These are phyloP conservation scores for Epichloe festucae DNA, from an alignment of 2,329 filamentous ascomycete species.

Conservation along the genomic window DNA sequence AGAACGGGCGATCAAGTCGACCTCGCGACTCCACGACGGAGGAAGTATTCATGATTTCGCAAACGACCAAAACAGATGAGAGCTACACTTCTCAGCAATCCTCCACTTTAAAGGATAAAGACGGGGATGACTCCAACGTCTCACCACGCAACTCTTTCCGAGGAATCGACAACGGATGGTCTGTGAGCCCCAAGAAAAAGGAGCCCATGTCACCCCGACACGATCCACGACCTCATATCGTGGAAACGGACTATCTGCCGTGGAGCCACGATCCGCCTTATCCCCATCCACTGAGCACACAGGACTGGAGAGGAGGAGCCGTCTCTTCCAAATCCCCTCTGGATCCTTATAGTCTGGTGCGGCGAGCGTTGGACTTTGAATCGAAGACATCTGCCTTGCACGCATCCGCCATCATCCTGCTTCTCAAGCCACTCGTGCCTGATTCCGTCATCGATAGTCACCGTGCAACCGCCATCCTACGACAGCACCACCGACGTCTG, in stretches of 20 bases:
- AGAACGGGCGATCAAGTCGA: constrained; percentile 3
- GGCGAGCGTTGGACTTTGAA: constrained; percentile 43
- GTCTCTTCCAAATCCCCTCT: constrained; percentile 25
- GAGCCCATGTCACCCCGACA: constrained; percentile 18
- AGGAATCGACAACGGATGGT: constrained; percentile 7
- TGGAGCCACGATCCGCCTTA: constrained; percentile 45
- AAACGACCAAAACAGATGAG: constrained; percentile 30
- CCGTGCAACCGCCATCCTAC: constrained; percentile 42
- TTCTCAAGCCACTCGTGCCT: constrained; percentile 45
- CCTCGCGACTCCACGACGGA: constrained; percentile 21
- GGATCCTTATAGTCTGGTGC: constrained; percentile 41
- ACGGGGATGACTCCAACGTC: not conserved
- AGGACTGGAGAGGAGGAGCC: constrained; percentile 1
- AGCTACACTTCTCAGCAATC: constrained; percentile 19
- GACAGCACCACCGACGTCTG: constrained; percentile 47
- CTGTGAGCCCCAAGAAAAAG: constrained; percentile 15
- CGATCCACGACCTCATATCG: constrained; percentile 28
- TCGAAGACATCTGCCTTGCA: constrained; percentile 42
- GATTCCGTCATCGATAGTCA: constrained; percentile 39
- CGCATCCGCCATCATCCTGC: constrained; percentile 46
- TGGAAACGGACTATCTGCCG: constrained; percentile 46
- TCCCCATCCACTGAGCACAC: constrained; percentile 28
- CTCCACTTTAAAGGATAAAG: constrained; percentile 17
- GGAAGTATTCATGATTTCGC: constrained; percentile 31
- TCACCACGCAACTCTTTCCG: not conserved